Evolutionary conservation across 805 yeast species (phyloP), one percentile per base, ranked within the genome.

Genomic region (Candida sphagnicola): DNA sequence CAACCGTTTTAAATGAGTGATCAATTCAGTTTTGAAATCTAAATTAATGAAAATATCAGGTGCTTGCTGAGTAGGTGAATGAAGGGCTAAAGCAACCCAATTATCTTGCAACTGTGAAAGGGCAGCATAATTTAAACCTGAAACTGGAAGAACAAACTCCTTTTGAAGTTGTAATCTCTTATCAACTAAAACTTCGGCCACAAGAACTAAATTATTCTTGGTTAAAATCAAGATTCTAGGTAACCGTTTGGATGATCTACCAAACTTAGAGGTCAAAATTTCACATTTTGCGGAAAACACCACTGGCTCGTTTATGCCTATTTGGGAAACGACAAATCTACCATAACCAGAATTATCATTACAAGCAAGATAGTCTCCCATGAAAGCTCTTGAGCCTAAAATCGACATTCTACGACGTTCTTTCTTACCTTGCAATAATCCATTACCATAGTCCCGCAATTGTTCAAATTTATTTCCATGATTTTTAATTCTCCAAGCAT

Each of bases 291-390:
- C 65, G 2, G 97, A 88, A 54, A 91, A 93, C 2, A 80, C 54
- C n/a, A 88, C 81, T 18, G 57, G 67, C 12, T 84, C 96, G 13
- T 65, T 66, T 30, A 93, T 77, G 4, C 90, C 88, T 8, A 78
- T 75, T 39, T 83, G 80, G 37, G 74, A 77, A 45, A 79, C 73
- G 37, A 93, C 66, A 53, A 82, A 88, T 21, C 81, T 78, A 38
- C 99, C 99, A 48, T 69, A 56, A 60, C 85, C 86, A 5, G 70
- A 50, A 17, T 74, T 58, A 48, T 82, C 85, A 62, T 88, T 90
- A 54, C 95, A 85, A 12, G 81, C 86, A 44, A 93, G 65, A 51
- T 93, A 93, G 59, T 93, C 99, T n/a, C 98, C 99, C 81, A 85
- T 76, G 50, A 77, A 95, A 5, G 91, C 82, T 50, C 99, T 77